Base-by-base conservation (phyloP, 2,329 filamentous ascomycete species). In the Exophiala sp. region DNA sequence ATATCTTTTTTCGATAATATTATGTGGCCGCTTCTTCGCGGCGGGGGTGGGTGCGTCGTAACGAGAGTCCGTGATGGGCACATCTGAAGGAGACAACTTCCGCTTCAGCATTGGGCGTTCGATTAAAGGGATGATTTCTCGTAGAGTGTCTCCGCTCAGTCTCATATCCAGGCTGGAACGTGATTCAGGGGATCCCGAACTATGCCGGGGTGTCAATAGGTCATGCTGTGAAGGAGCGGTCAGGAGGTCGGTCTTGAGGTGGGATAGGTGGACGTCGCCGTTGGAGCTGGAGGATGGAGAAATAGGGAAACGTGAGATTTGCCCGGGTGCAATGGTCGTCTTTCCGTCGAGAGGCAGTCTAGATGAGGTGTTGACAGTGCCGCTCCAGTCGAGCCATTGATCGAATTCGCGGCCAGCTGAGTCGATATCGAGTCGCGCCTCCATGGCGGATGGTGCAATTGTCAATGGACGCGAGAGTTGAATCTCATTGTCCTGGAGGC, bases 1-100 rank as follows among this genome's bases (percentile, higher is more conserved):
- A 71, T 97, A 97, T 62, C 92, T 80, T 78, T 96, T 97, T 74
- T 97, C 92, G 59, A 97, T 96, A 80, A 97, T 94, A 71, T 96
- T 97, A 73, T 97, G 92, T 2, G 92, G 91, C 32, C 91, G 95
- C 79, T 96, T 96, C 78, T 96, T 96, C 54, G 76, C 76, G 21
- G 74, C 80, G 47, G 68, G 79, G 16, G 44, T 50, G 66, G 76
- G 65, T 79, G 84, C 63, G 76, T 81, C 62, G 79, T 83, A 77
- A 10, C 86, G 82, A 45, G 84, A 81, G n/a, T 83, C 80, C 76
- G 18, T 84, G 78, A 4, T 79, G 39, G 71, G 70, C 65, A 65
- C 59, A 43, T 74, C 70, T n/a, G 83, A 81, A 46, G 78, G 79
- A 0, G 84, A 84, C 0, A 84, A 82, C 72, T 90, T 91, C 62